Percentiles rank a stretch among this genome's conserved stretches.
phyloP scores from a whole-genome alignment of 2,329 filamentous ascomycete species.

The Diaporthe sp. region DNA sequence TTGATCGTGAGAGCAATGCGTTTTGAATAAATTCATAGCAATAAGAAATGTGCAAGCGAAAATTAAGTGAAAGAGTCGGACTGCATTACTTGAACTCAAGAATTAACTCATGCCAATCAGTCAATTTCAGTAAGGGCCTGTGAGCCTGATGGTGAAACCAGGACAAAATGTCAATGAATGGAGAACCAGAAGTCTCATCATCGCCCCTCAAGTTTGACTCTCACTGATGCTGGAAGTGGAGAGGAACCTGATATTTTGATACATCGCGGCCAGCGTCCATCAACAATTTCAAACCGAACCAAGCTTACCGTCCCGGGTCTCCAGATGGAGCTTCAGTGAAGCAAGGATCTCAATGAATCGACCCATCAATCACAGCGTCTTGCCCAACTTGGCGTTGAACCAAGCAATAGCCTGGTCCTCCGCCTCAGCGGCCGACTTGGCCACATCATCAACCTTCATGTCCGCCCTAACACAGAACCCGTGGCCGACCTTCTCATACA shows the following conservation, averaged over 20 bases:
- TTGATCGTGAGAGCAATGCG: not conserved
- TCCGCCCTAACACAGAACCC: constrained; percentile 57
- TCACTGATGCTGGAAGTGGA: too few species aligned
- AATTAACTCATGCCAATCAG: not conserved
- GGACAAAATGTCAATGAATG: too few species aligned
- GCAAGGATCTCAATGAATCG: not conserved
- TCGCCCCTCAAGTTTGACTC: too few species aligned
- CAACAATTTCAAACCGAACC: too few species aligned
- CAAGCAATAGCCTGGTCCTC: constrained; percentile 53
- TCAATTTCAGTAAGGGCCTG: not conserved
- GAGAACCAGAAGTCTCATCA: too few species aligned
- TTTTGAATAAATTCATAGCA: not conserved
- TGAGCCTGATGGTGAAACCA: not conserved
- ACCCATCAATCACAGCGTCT: not conserved
- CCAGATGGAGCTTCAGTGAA: not conserved
- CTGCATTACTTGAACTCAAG: not conserved
- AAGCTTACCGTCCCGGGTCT: too few species aligned
- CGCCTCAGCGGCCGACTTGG: constrained; percentile 47
- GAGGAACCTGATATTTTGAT: too few species aligned
- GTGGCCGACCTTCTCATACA: constrained; percentile 57
- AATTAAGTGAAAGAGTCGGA: not conserved
- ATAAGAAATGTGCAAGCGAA: not conserved
- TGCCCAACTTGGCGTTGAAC: constrained; percentile 46
- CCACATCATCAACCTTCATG: constrained; percentile 44
- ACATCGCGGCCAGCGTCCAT: too few species aligned